Conservation (phyloP, 768 basidiomycete species). For the Suillus discolor region DNA sequence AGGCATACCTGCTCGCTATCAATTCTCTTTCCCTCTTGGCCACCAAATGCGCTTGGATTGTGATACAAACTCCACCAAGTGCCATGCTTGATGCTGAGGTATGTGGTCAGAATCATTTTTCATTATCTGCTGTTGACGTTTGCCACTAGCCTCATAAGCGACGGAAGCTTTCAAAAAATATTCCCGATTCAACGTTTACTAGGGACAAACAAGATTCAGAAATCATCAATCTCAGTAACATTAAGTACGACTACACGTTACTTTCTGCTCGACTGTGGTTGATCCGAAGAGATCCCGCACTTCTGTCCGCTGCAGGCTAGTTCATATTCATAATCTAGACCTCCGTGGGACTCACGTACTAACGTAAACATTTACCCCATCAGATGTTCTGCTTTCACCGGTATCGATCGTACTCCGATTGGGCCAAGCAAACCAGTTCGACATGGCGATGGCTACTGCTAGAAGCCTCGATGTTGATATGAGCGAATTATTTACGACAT, state of each 20-base stretch:
- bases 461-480: constrained; percentile 81
- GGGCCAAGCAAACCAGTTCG: constrained; percentile 78
- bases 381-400: constrained; percentile 58
- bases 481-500: constrained; percentile 77
- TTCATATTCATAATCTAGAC: constrained; percentile 10
- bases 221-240: constrained; percentile 77
- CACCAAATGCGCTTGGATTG: constrained; percentile 80
- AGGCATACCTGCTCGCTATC: constrained; percentile 85
- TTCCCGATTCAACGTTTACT: constrained; percentile 75
- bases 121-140: constrained; percentile 19
- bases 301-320: constrained; percentile 69
- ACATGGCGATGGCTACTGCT: constrained; percentile 76
- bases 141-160: constrained; percentile 63
- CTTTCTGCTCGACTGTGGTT: constrained; percentile 80
- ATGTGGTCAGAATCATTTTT: constrained; percentile 22
- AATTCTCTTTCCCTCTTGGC: constrained; percentile 87
- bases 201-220: constrained; percentile 69
- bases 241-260: constrained; percentile 76
- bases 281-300: constrained; percentile 62
- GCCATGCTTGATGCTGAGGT: constrained; percentile 49
- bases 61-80: constrained; percentile 59
- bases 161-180: constrained; percentile 67
- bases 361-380: constrained; percentile 21
- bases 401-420: constrained; percentile 74
- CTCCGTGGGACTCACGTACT: not conserved